These are phyloP conservation scores for Wallacemonas rigidus DNA, from an alignment of 208 protist genomes.

Conservation along the genomic window DNA sequence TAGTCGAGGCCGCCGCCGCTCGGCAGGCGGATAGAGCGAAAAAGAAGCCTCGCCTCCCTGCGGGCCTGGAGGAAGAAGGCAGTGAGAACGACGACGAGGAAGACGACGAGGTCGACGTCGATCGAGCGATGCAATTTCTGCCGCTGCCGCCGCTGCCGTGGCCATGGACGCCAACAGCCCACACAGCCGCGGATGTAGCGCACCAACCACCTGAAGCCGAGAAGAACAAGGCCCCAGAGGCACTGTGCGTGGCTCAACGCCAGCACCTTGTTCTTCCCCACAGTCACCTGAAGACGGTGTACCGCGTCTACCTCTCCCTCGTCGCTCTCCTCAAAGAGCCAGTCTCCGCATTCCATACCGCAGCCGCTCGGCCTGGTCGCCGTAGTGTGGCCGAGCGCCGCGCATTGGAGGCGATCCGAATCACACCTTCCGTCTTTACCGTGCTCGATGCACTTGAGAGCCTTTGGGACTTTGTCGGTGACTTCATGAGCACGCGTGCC, in stretches of 20 bases:
- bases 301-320: conserved; percentile 77
- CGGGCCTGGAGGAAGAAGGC: conserved; percentile 17
- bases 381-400: conserved; percentile 55
- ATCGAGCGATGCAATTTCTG: conserved; percentile 14
- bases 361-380: conserved; percentile 19
- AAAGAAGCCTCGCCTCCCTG: background rate
- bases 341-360: conserved; percentile 44
- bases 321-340: conserved; percentile 76
- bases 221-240: background rate
- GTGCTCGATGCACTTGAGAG: conserved; percentile 54
- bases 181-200: background rate
- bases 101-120: conserved; percentile 18
- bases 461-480: conserved; percentile 50
- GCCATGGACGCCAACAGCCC: conserved; percentile 32
- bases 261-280: conserved; percentile 56
- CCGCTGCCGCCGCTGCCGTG: conserved; percentile 26
- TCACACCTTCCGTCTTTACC: conserved; percentile 56
- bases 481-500: conserved; percentile 75
- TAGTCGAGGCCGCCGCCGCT: conserved; percentile 25
- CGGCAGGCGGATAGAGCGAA: conserved; percentile 19
- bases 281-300: conserved; percentile 79
- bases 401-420: conserved; percentile 47
- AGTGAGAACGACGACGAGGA: conserved; percentile 24
- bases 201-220: no score
- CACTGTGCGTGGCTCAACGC: background rate